Evolutionary conservation across 2,329 filamentous ascomycete genomes (phyloP).

Genomic region (Colletotrichum lini): DNA sequence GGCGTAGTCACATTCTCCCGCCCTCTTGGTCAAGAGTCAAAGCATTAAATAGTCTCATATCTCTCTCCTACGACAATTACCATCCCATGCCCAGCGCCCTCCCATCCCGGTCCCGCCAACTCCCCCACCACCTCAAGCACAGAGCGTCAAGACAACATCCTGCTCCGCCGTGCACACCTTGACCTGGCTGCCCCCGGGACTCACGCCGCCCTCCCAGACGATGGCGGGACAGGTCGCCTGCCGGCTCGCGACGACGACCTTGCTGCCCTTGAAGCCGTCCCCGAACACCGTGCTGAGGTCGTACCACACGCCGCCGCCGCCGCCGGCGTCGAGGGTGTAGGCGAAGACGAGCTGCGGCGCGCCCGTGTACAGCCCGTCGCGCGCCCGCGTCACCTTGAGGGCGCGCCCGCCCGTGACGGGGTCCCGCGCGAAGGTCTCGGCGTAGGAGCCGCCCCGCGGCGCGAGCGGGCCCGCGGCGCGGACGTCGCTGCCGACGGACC

Average conservation of each 20-base stretch:
- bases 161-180: constrained; percentile 52
- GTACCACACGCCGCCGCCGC: constrained; percentile 53
- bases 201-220: constrained; percentile 53
- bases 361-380: constrained; percentile 56
- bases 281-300: constrained; percentile 59
- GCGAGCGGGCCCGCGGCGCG: constrained; percentile 47
- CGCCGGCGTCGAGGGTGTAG: constrained; percentile 53
- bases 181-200: constrained; percentile 55
- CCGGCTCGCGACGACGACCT: constrained; percentile 50
- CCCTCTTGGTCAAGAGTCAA: too few relatives aligned
- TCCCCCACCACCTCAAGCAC: constrained; percentile 43
- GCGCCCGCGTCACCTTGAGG: constrained; percentile 54
- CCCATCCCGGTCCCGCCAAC: not conserved
- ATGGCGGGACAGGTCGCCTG: constrained; percentile 53
- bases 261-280: constrained; percentile 53
- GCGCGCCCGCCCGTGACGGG: constrained; percentile 55
- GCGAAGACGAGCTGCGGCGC: constrained; percentile 58
- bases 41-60: not conserved
- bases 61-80: too few relatives aligned
- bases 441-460: constrained; percentile 48
- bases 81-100: too few relatives aligned
- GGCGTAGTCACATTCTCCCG: too few relatives aligned
- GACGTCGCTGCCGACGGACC: constrained; percentile 55
- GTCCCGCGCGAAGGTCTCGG: constrained; percentile 53
- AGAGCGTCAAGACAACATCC: constrained; percentile 55